Percentiles rank a stretch among this genome's conserved stretches.
These are phyloP conservation scores for Suhomyces bribrorum DNA, from an alignment of 1,139 yeast species.

Conservation along the genomic window DNA sequence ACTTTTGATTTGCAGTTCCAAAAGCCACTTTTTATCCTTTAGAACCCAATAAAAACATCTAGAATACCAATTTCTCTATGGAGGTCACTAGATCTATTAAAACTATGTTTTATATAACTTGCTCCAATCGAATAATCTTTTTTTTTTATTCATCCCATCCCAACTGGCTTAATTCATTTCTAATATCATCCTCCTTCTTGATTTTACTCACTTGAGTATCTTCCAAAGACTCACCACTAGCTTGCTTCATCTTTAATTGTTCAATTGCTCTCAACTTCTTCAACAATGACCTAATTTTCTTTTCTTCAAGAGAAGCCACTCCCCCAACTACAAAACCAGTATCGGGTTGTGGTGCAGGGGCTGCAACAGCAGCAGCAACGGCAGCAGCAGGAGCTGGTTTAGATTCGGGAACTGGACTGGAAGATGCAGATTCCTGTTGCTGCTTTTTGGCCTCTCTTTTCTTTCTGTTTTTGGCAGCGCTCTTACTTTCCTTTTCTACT, in stretches of 20 bases:
- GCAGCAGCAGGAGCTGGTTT: slow-evolving; percentile 18
- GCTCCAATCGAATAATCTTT: no score
- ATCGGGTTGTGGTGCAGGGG: slow-evolving; percentile 20
- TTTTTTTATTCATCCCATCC: slow-evolving; percentile 61
- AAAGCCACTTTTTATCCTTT: no score
- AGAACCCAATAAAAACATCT: no score
- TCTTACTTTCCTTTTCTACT: slow-evolving; percentile 49
- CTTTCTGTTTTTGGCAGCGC: slow-evolving; percentile 75
- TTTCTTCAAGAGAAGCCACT: slow-evolving; percentile 74
- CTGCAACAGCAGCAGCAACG: no score
- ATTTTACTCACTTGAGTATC: slow-evolving; percentile 92
- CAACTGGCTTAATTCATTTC: slow-evolving; percentile 66
- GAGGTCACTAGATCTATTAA: no score
- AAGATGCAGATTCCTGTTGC: slow-evolving; percentile 25
- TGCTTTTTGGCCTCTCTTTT: slow-evolving; percentile 71
- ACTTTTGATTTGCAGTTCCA: no score
- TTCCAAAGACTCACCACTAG: slow-evolving; percentile 80
- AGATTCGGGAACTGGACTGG: slow-evolving; percentile 20
- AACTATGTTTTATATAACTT: no score
- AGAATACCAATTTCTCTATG: no score
- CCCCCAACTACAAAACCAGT: slow-evolving; percentile 56
- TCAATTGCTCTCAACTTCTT: slow-evolving; percentile 95
- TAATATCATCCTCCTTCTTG: slow-evolving; percentile 77
- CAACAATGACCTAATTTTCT: slow-evolving; percentile 84
- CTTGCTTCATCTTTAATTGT: slow-evolving; percentile 81